A percentile compares a stretch with the other conserved stretches of the same genome.
phyloP scores from a whole-genome alignment of 164 flowering plant species.

The Nelumbo lutea region DNA sequence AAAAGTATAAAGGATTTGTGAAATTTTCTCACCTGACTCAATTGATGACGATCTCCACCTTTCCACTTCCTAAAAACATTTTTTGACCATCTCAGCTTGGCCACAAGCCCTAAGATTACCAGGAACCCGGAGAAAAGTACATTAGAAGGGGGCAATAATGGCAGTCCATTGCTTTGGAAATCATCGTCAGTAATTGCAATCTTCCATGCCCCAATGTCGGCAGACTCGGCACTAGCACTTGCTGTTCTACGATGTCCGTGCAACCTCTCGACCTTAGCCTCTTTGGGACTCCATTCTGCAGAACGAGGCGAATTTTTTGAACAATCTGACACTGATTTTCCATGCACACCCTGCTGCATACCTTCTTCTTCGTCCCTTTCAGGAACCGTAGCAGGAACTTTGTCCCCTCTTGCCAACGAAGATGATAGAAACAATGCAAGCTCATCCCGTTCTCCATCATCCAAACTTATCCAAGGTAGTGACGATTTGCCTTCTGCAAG shows the following conservation, averaged over 20 bases:
- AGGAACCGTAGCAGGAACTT: constrained; percentile 5
- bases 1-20: background rate
- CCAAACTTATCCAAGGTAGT: constrained; percentile 68
- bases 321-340: constrained; percentile 22
- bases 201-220: constrained; percentile 70
- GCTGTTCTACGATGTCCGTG: constrained; percentile 79
- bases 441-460: constrained; percentile 85
- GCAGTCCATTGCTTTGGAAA: constrained; percentile 13
- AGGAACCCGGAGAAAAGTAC: constrained; percentile 56
- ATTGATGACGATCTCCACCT: constrained; percentile 35
- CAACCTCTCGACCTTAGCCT: constrained; percentile 34
- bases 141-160: constrained; percentile 50
- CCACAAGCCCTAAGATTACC: constrained; percentile 41
- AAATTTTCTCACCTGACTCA: constrained; percentile 41
- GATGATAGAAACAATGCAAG: constrained; percentile 78
- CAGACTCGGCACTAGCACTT: constrained; percentile 77
- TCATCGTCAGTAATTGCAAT: constrained; percentile 45
- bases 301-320: constrained; percentile 29
- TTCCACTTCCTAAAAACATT: constrained; percentile 74
- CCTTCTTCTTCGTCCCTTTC: constrained; percentile 16
- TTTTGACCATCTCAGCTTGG: constrained; percentile 60
- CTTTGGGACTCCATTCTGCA: constrained; percentile 27
- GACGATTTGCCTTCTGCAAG: constrained; percentile 50
- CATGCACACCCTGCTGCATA: constrained; percentile 11
- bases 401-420: constrained; percentile 18